phyloP scores from a whole-genome alignment of 192 early-diverging fungal genomes.

The Gaertneriomyces semiglobifer region DNA sequence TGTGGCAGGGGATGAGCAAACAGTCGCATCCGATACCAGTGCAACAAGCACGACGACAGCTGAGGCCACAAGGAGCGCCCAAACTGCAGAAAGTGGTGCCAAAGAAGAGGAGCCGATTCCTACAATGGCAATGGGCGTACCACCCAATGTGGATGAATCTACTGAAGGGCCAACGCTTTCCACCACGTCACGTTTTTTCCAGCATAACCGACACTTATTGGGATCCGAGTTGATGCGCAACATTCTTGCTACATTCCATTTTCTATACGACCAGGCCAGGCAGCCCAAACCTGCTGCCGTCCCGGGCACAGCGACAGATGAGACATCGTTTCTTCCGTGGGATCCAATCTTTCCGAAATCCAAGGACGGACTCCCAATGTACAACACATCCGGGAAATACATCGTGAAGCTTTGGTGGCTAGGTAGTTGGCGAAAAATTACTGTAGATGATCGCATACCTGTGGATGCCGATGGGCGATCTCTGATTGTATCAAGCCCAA shows the following conservation, averaged over 20 bases:
- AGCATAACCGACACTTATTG: slow-evolving; percentile 49
- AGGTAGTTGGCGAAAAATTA: slow-evolving; percentile 58
- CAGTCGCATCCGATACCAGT: background rate
- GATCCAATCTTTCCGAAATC: slow-evolving; percentile 59
- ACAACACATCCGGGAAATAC: slow-evolving; percentile 58
- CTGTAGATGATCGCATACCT: slow-evolving; percentile 60
- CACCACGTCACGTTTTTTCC: slow-evolving; percentile 50
- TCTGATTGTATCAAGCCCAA: slow-evolving; percentile 37
- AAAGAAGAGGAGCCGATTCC: slow-evolving; percentile 4
- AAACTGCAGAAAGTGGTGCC: background rate
- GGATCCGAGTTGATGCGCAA: slow-evolving; percentile 47
- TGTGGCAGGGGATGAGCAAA: background rate
- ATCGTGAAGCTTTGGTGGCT: slow-evolving; percentile 61
- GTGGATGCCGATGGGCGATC: slow-evolving; percentile 51
- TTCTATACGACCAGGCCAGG: slow-evolving; percentile 49
- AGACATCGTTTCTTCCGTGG: slow-evolving; percentile 48
- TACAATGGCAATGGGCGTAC: background rate
- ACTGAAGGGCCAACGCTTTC: slow-evolving; percentile 36
- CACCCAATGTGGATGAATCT: background rate
- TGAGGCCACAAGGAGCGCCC: background rate
- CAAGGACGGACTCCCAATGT: slow-evolving; percentile 58
- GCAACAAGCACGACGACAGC: background rate
- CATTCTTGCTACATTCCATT: slow-evolving; percentile 46
- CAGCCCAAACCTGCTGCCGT: slow-evolving; percentile 20
- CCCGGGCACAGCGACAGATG: slow-evolving; percentile 27